Evolutionary conservation across 2,329 filamentous ascomycete species (phyloP).

Genomic region (Trichoderma polysporum): DNA sequence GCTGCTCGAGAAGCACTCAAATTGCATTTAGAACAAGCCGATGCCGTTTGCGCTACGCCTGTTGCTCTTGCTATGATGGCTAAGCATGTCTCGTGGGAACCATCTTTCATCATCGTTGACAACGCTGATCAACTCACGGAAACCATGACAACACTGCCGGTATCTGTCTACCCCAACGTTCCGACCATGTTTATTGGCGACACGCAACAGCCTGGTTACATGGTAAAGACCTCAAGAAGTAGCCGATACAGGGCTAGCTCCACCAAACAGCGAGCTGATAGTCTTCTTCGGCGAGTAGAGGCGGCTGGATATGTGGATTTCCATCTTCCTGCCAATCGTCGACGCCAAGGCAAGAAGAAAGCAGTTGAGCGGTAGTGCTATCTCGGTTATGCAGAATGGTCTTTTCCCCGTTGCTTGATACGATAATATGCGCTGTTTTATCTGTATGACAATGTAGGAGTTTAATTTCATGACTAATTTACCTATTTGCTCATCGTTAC

Average conservation of each 20-base stretch:
- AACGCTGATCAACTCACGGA: not conserved
- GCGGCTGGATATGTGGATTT: not conserved
- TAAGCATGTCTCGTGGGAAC: not conserved
- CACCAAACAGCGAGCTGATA: not conserved
- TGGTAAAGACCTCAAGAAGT: not conserved
- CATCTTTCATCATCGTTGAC: slow-evolving; percentile 5
- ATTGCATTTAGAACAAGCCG: no score
- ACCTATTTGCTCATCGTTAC: no score
- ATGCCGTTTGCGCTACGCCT: no score
- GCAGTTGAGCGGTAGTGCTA: no score
- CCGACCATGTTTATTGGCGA: slow-evolving; percentile 11
- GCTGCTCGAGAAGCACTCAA: no score
- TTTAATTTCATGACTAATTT: no score
- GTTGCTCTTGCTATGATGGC: not conserved
- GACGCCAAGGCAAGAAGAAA: no score
- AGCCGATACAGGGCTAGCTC: not conserved
- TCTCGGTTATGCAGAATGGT: no score
- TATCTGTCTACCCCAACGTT: not conserved
- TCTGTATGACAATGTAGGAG: no score
- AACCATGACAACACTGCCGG: not conserved
- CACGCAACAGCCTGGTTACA: not conserved
- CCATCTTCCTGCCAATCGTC: not conserved
- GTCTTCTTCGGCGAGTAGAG: not conserved
- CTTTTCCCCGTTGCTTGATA: no score
- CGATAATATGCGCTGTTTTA: no score